Evolutionary conservation across 495 filamentous ascomycete species (phyloP).

Genomic region (Geoglossum glabrum): DNA sequence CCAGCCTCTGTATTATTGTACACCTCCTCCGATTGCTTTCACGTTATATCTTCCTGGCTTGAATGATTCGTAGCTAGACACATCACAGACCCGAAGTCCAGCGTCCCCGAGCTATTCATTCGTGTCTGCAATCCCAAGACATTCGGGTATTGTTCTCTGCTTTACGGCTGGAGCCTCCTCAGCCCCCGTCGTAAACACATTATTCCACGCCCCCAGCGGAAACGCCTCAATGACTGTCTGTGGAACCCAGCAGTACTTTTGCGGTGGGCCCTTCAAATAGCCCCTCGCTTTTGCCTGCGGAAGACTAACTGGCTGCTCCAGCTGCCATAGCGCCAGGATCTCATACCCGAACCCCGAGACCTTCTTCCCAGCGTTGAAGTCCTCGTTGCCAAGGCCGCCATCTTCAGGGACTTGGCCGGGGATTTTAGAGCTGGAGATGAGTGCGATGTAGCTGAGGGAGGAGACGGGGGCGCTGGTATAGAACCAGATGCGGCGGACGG

Average conservation of each 20-base stretch:
- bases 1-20: too few relatives aligned
- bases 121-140: too few relatives aligned
- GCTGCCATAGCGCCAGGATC: conserved; percentile 17
- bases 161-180: conserved; percentile 3
- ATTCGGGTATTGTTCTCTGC: too few relatives aligned
- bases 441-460: conserved; percentile 7
- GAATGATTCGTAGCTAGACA: too few relatives aligned
- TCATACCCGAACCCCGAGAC: conserved; percentile 20
- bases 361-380: conserved; percentile 22
- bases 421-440: conserved; percentile 6
- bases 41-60: too few relatives aligned
- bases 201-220: conserved; percentile 6
- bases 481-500: conserved; percentile 18
- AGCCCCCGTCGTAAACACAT: conserved; percentile 7
- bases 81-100: too few relatives aligned
- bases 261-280: conserved; percentile 14
- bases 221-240: conserved; percentile 3
- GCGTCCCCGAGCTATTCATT: too few relatives aligned
- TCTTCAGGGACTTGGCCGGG: conserved; percentile 19
- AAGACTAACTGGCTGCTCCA: conserved; percentile 15
- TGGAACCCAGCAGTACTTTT: conserved; percentile 16
- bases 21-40: too few relatives aligned
- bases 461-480: conserved; percentile 13
- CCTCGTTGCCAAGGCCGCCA: conserved; percentile 20
- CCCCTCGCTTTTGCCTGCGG: conserved; percentile 13